phyloP scores from a whole-genome alignment of 129 eudicot species.

The Saposhnikovia divaricata region DNA sequence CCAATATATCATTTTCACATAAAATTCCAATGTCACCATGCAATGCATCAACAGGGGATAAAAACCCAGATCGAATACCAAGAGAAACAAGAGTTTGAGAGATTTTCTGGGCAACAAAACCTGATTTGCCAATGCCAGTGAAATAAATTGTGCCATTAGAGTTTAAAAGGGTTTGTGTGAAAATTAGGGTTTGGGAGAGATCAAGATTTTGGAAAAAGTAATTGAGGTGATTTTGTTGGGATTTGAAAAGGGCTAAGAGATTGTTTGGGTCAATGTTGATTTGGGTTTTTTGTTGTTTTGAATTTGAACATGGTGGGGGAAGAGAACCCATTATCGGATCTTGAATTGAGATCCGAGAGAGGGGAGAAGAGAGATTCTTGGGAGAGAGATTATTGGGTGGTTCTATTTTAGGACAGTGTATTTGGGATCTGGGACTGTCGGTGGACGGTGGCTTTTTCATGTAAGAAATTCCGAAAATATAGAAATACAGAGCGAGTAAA shows the following conservation, averaged over 20 bases:
- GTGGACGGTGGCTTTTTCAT: not conserved
- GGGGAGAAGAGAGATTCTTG: not conserved
- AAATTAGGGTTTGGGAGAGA: slow-evolving; percentile 54
- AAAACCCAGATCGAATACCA: slow-evolving; percentile 60
- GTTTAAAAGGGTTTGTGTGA: slow-evolving; percentile 75
- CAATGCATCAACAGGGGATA: slow-evolving; percentile 80
- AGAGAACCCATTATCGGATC: slow-evolving; percentile 40
- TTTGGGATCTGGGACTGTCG: not conserved
- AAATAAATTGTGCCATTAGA: slow-evolving; percentile 69
- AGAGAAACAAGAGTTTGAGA: slow-evolving; percentile 87
- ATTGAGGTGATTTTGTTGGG: slow-evolving; percentile 82
- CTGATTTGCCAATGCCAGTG: slow-evolving; percentile 93
- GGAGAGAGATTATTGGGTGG: not conserved
- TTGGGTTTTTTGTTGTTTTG: slow-evolving; percentile 16
- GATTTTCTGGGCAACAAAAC: slow-evolving; percentile 86
- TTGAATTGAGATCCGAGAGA: not conserved
- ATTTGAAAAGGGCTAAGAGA: slow-evolving; percentile 60
- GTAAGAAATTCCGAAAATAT: too few relatives aligned
- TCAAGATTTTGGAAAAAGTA: slow-evolving; percentile 74
- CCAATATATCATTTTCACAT: slow-evolving; percentile 36
- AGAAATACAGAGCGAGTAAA: too few relatives aligned
- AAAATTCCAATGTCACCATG: slow-evolving; percentile 90
- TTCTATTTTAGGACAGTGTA: too few relatives aligned
- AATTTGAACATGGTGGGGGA: slow-evolving; percentile 15
- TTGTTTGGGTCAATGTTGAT: slow-evolving; percentile 31